These are phyloP conservation scores for Starmerella sirachaensis DNA, from an alignment of 805 yeast genomes.

Conservation along the genomic window DNA sequence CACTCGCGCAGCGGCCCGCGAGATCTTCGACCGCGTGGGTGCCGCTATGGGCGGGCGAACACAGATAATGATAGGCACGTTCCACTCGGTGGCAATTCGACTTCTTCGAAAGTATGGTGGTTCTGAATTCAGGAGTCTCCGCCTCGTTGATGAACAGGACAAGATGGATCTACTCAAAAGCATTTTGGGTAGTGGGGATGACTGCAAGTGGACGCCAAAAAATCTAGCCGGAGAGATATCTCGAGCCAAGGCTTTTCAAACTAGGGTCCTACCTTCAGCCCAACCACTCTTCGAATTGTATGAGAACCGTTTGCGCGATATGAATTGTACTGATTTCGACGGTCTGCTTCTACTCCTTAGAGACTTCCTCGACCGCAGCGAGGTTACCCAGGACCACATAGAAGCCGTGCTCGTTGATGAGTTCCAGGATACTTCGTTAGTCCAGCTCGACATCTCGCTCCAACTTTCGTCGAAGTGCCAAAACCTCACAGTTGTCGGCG, in stretches of 20 bases:
- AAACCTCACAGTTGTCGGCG: slow-evolving; percentile 79
- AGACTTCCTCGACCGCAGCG: slow-evolving; percentile 33
- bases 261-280: no score
- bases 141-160: slow-evolving; percentile 60
- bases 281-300: slow-evolving; percentile 35
- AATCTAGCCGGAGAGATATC: slow-evolving; percentile 1
- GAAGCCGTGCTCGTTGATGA: slow-evolving; percentile 82
- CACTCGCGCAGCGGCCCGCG: slow-evolving; percentile 84
- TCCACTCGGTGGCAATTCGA: slow-evolving; percentile 69
- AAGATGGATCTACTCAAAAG: slow-evolving; percentile 36
- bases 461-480: slow-evolving; percentile 31
- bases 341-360: slow-evolving; percentile 55
- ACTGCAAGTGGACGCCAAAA: no score
- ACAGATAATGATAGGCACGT: slow-evolving; percentile 64
- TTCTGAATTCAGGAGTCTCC: slow-evolving; percentile 30
- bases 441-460: slow-evolving; percentile 61
- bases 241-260: background rate
- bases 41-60: slow-evolving; percentile 23
- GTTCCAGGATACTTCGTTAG: slow-evolving; percentile 78
- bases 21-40: slow-evolving; percentile 56
- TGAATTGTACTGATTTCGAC: slow-evolving; percentile 62
- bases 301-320: slow-evolving; percentile 37
- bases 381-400: slow-evolving; percentile 36
- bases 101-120: slow-evolving; percentile 47
- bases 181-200: no score